Percentiles rank a stretch among this genome's conserved stretches.
Conservation (phyloP, 352 stramenopile species). For the Thraustotheca clavata region DNA sequence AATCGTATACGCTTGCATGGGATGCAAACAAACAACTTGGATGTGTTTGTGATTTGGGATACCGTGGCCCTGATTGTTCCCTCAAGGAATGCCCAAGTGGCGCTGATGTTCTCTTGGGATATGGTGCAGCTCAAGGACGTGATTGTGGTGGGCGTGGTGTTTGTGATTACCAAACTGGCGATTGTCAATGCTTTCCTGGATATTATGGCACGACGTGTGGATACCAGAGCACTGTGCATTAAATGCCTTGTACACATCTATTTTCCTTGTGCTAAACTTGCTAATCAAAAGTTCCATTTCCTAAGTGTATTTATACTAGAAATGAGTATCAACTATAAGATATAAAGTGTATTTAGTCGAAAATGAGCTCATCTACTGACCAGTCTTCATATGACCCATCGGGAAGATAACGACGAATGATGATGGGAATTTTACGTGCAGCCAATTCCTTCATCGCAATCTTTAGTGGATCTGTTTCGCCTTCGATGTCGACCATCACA, state of each 20-base stretch:
- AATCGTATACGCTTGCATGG: constrained; percentile 66
- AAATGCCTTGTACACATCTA: constrained; percentile 20
- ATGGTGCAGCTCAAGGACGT: constrained; percentile 62
- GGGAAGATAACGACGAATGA: constrained; percentile 98
- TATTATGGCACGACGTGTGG: constrained; percentile 93
- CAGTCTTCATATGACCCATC: constrained; percentile 99
- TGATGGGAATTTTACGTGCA: constrained; percentile 99
- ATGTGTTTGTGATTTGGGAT: constrained; percentile 92
- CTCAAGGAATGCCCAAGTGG: constrained; percentile 92
- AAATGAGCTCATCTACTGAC: constrained; percentile 98
- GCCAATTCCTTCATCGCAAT: constrained; percentile 99
- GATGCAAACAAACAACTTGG: constrained; percentile 90
- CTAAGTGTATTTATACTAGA: not conserved
- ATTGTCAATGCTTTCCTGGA: constrained; percentile 91
- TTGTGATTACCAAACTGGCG: constrained; percentile 90
- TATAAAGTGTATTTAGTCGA: constrained; percentile 79
- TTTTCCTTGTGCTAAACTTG: not conserved
- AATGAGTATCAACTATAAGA: not conserved
- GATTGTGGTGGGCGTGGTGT: constrained; percentile 92
- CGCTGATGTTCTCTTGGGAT: constrained; percentile 81
- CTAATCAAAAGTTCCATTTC: not conserved
- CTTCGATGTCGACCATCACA: constrained; percentile 94
- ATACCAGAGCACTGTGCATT: constrained; percentile 72
- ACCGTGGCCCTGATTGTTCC: constrained; percentile 92
- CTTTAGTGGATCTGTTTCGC: constrained; percentile 98